These are phyloP conservation scores for Yarrowia alimentaria DNA, from an alignment of 805 yeast species.

Conservation along the genomic window DNA sequence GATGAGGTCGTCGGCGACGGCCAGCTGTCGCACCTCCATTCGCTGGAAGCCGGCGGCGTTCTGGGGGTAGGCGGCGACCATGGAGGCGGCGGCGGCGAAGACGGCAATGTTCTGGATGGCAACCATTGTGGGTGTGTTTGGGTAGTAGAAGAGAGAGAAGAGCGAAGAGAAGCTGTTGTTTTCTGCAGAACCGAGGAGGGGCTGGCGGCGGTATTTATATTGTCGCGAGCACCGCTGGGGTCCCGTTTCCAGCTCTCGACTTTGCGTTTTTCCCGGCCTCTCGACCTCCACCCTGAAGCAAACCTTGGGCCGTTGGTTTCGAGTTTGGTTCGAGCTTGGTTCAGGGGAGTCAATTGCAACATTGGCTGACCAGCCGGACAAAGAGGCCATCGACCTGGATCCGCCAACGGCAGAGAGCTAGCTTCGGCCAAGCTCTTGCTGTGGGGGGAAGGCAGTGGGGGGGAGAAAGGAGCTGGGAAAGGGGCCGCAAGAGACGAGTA, in stretches of 20 bases:
- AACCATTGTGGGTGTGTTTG: constrained; percentile 8
- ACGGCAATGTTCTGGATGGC: constrained; percentile 21
- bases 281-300: too few species aligned
- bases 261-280: too few species aligned
- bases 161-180: neutral
- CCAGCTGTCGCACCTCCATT: constrained; percentile 25
- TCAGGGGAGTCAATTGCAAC: constrained; percentile 20
- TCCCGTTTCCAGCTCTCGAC: neutral
- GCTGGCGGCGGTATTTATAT: constrained; percentile 4
- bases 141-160: neutral
- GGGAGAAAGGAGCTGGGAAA: too few species aligned
- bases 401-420: constrained; percentile 21
- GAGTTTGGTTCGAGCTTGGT: too few species aligned
- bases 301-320: too few species aligned
- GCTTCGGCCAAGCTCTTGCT: constrained; percentile 26
- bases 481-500: too few species aligned
- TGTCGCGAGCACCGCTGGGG: neutral
- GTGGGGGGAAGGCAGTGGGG: too few species aligned
- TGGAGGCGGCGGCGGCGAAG: constrained; percentile 21
- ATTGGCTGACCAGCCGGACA: constrained; percentile 7
- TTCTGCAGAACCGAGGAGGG: constrained; percentile 2
- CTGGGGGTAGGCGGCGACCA: constrained; percentile 8
- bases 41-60: constrained; percentile 17
- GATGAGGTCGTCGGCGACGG: constrained; percentile 10
- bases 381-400: neutral